phyloP scores from a whole-genome alignment of 2,329 filamentous ascomycete genomes.

The Calonectria hongkongensis region DNA sequence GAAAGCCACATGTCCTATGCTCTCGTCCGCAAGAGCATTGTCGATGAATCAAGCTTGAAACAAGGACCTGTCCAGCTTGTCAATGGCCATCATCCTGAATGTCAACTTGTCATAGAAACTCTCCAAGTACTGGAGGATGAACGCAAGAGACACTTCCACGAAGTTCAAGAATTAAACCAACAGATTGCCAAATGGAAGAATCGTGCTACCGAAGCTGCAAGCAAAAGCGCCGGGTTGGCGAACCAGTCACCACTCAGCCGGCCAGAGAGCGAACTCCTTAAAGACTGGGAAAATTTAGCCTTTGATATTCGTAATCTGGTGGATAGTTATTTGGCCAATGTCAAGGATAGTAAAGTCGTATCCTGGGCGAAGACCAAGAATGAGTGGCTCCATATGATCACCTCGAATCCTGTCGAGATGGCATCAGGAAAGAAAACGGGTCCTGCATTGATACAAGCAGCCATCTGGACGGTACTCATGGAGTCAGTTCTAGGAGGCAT shows the following conservation, averaged over 20 bases:
- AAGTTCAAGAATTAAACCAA: background rate
- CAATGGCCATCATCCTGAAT: background rate
- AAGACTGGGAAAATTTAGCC: slow-evolving; percentile 13
- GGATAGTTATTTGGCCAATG: background rate
- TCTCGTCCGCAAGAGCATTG: background rate
- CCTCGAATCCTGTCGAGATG: background rate
- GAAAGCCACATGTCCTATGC: background rate
- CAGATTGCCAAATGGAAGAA: slow-evolving; percentile 4
- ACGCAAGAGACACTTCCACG: background rate
- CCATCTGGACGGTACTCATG: slow-evolving; percentile 18
- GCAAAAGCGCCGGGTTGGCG: slow-evolving; percentile 18
- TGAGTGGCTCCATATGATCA: background rate
- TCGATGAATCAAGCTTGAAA: background rate
- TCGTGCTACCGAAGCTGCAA: slow-evolving; percentile 13
- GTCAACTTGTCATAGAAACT: background rate
- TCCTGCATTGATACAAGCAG: slow-evolving; percentile 20
- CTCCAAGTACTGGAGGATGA: background rate
- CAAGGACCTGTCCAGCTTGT: background rate
- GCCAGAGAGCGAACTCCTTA: slow-evolving; percentile 29
- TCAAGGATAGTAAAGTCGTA: background rate
- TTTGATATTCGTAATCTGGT: slow-evolving; percentile 29
- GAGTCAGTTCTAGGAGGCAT: background rate
- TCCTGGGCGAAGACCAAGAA: slow-evolving; percentile 12
- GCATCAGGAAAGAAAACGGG: slow-evolving; percentile 9
- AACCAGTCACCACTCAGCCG: slow-evolving; percentile 24